Evolutionary conservation across 495 filamentous ascomycete species (phyloP).

Genomic region (Immersiella caudata): DNA sequence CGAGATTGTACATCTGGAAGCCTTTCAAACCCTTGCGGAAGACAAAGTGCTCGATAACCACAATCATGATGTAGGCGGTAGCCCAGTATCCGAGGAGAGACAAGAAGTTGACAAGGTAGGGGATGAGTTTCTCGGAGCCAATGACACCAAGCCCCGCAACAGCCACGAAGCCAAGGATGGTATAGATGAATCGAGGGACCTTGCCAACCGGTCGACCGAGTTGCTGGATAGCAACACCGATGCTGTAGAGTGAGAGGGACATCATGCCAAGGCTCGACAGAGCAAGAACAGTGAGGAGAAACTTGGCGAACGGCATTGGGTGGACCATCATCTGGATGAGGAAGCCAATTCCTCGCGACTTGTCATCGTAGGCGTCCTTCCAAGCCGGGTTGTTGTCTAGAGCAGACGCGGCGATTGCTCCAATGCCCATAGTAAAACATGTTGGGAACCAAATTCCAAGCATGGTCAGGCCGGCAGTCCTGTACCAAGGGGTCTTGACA

Average conservation of each 20-base stretch:
- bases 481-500: conserved; percentile 50
- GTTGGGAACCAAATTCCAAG: conserved; percentile 58
- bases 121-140: conserved; percentile 48
- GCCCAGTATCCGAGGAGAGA: conserved; percentile 63
- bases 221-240: conserved; percentile 49
- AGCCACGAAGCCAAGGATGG: conserved; percentile 46
- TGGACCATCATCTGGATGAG: conserved; percentile 58
- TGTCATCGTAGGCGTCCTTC: conserved; percentile 44
- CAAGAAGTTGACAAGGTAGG: conserved; percentile 57
- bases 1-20: conserved; percentile 50
- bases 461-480: conserved; percentile 55
- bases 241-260: conserved; percentile 54
- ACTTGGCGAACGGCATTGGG: conserved; percentile 61
- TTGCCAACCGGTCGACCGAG: conserved; percentile 39
- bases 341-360: conserved; percentile 58
- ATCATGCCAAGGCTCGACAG: conserved; percentile 54
- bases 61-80: conserved; percentile 59
- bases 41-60: conserved; percentile 62
- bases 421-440: conserved; percentile 57
- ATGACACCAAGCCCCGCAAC: conserved; percentile 47
- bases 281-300: conserved; percentile 59
- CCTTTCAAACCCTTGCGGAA: conserved; percentile 51
- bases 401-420: conserved; percentile 56
- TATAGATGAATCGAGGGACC: conserved; percentile 54
- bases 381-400: conserved; percentile 53